Evolutionary conservation across 768 basidiomycete genomes (phyloP).

Genomic region (Pholiota microspora): DNA sequence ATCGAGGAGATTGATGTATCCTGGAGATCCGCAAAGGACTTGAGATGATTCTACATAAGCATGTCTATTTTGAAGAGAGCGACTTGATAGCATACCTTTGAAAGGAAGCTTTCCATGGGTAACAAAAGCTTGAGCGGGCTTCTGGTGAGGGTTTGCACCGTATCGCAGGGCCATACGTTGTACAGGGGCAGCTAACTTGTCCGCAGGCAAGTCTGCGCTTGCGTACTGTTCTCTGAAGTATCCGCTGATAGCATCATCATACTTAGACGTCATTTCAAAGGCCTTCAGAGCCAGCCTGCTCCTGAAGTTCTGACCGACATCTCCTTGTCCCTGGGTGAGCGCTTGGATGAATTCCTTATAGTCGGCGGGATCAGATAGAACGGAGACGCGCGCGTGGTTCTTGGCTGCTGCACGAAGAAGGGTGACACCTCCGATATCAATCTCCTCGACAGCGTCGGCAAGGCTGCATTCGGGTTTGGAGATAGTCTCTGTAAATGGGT

Average conservation of each 20-base stretch:
- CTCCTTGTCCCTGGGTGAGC: slow-evolving; percentile 72
- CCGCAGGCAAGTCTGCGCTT: slow-evolving; percentile 64
- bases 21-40: slow-evolving; percentile 92
- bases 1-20: slow-evolving; percentile 97
- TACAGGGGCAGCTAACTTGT: slow-evolving; percentile 62
- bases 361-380: slow-evolving; percentile 87
- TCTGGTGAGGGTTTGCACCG: slow-evolving; percentile 98
- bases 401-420: slow-evolving; percentile 97
- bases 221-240: slow-evolving; percentile 98
- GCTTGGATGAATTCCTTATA: slow-evolving; percentile 79
- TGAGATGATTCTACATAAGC: slow-evolving; percentile 31
- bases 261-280: slow-evolving; percentile 93
- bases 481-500: slow-evolving; percentile 93
- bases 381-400: slow-evolving; percentile 91
- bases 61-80: slow-evolving; percentile 2
- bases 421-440: slow-evolving; percentile 98
- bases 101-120: slow-evolving; percentile 88
- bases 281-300: slow-evolving; percentile 91
- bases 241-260: slow-evolving; percentile 93
- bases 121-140: slow-evolving; percentile 96
- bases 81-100: slow-evolving; percentile 57
- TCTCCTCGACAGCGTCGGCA: slow-evolving; percentile 92
- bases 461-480: slow-evolving; percentile 87
- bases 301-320: slow-evolving; percentile 68
- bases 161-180: slow-evolving; percentile 89